Conservation (phyloP, 2,329 filamentous ascomycete species). For the Rhinocladiella mackenziei region DNA sequence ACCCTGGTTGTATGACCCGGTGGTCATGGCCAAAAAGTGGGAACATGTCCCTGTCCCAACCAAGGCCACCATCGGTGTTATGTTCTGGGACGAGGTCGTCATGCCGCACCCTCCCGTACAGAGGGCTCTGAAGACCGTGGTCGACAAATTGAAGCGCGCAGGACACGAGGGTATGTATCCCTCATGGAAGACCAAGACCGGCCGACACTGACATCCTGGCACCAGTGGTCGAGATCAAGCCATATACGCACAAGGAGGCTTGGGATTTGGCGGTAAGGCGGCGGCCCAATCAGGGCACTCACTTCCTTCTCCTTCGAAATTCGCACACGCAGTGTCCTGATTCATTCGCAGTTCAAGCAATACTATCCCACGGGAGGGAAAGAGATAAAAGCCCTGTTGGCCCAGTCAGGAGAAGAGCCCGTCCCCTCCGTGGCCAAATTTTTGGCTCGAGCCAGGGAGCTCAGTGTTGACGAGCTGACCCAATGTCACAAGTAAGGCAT, state of each 20-base stretch:
- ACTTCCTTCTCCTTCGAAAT: too few species aligned
- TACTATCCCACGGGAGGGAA: conserved; percentile 4
- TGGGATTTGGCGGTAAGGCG: conserved; percentile 40
- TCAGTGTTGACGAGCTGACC: conserved; percentile 1
- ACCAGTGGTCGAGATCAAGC: conserved; percentile 49
- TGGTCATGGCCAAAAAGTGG: conserved; percentile 51
- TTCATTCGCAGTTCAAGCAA: not conserved
- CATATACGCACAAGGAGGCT: conserved; percentile 47
- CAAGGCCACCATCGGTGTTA: conserved; percentile 46
- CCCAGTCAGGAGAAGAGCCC: not conserved
- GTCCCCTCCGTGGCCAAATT: conserved; percentile 4
- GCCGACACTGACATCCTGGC: too few species aligned
- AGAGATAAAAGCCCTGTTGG: not conserved
- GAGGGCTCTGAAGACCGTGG: conserved; percentile 33
- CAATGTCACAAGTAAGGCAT: not conserved
- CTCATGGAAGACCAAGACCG: not conserved
- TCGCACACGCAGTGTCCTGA: not conserved
- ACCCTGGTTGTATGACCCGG: conserved; percentile 39
- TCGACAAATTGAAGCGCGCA: not conserved
- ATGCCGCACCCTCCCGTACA: conserved; percentile 54
- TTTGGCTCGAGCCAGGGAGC: not conserved
- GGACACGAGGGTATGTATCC: not conserved
- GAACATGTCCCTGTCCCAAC: conserved; percentile 4
- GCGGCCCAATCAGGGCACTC: too few species aligned
- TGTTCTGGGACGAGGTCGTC: conserved; percentile 45